phyloP scores from a whole-genome alignment of 257 asterid genomes.

The Jacaranda mimosifolia region DNA sequence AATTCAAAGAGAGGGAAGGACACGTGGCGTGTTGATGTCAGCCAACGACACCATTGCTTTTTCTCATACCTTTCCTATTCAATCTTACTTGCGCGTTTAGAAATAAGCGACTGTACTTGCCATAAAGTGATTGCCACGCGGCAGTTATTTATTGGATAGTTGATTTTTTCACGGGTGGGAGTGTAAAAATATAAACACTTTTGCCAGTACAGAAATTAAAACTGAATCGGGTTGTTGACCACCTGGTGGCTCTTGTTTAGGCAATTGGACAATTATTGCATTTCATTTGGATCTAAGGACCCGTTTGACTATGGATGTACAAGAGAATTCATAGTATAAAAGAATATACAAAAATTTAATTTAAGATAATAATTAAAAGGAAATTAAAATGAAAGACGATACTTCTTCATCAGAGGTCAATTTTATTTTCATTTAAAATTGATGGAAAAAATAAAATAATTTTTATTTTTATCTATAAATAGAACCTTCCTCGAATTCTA shows the following conservation, averaged over 20 bases:
- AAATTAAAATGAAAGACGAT: neutral
- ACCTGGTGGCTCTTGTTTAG: neutral
- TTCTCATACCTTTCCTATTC: constrained; percentile 14
- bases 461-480: too few species aligned
- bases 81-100: constrained; percentile 44
- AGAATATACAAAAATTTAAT: neutral
- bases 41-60: constrained; percentile 51
- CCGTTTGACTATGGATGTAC: too few species aligned
- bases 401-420: too few species aligned
- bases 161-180: constrained; percentile 18
- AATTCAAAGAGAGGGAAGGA: constrained; percentile 54
- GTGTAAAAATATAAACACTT: neutral
- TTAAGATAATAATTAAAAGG: too few species aligned
- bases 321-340: neutral
- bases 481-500: too few species aligned
- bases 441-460: too few species aligned
- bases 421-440: too few species aligned
- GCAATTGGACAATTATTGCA: neutral
- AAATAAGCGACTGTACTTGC: constrained; percentile 21
- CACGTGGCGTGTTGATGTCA: constrained; percentile 70
- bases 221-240: constrained; percentile 31
- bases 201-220: neutral
- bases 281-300: neutral
- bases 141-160: constrained; percentile 25
- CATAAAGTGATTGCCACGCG: constrained; percentile 36